phyloP scores from a whole-genome alignment of 441 rosid species.

The Dalechampia spathulata region DNA sequence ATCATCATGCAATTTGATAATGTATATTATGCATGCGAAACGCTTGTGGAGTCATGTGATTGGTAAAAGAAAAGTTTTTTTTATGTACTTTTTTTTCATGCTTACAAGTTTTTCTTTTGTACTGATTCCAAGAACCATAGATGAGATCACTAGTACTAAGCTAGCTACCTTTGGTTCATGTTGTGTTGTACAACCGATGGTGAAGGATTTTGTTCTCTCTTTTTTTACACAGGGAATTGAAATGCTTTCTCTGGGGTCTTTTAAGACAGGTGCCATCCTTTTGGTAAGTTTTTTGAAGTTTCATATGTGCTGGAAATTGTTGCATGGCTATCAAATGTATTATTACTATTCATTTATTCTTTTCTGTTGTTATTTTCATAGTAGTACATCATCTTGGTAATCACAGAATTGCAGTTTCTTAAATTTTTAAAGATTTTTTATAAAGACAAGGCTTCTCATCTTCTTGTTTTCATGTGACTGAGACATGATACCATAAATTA shows the following conservation, averaged over 20 bases:
- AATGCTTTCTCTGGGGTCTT: constrained; percentile 99
- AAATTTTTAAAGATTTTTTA: too few relatives aligned
- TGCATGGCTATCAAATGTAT: too few relatives aligned
- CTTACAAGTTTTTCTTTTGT: too few relatives aligned
- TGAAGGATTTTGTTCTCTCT: not conserved
- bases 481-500: not conserved
- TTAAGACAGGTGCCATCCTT: constrained; percentile 94
- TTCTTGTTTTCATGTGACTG: not conserved
- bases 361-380: not conserved
- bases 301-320: too few relatives aligned
- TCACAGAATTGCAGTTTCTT: not conserved
- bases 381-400: not conserved
- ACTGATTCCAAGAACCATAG: too few relatives aligned
- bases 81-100: too few relatives aligned
- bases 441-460: not conserved
- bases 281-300: constrained; percentile 44
- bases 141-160: not conserved
- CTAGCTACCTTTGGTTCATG: not conserved
- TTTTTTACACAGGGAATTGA: constrained; percentile 79
- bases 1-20: too few relatives aligned
- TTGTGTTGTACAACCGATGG: too few relatives aligned
- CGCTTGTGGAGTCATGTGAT: too few relatives aligned
- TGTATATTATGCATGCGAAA: too few relatives aligned
- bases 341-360: too few relatives aligned
- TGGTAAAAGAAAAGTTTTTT: too few relatives aligned